These are phyloP conservation scores for Prinsepia uniflora DNA, from an alignment of 306 rosid species.

Conservation along the genomic window DNA sequence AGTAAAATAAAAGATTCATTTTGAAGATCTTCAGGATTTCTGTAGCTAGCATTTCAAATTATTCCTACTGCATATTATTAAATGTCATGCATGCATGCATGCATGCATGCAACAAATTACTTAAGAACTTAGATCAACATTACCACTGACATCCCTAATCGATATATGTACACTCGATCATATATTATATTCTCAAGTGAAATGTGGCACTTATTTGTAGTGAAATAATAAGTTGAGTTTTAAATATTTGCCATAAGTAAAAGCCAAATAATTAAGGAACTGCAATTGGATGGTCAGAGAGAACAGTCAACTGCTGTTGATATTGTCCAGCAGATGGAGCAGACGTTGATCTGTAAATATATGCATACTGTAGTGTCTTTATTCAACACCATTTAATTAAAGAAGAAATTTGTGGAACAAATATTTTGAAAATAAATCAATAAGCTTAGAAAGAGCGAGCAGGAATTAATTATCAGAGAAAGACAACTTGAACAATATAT, in stretches of 20 bases:
- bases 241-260: background rate
- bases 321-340: background rate
- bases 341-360: background rate
- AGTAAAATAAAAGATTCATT: too few relatives aligned
- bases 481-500: background rate
- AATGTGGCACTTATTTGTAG: too few relatives aligned
- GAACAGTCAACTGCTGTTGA: conserved; percentile 4
- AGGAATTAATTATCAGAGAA: background rate
- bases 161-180: too few relatives aligned
- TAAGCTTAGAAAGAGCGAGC: background rate
- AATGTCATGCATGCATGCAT: background rate
- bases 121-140: too few relatives aligned
- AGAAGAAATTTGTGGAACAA: too few relatives aligned
- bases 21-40: too few relatives aligned
- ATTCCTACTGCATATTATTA: background rate
- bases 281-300: background rate
- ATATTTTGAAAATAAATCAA: background rate
- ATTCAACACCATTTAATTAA: background rate
- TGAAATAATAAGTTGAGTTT: too few relatives aligned
- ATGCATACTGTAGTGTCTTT: background rate
- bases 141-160: too few relatives aligned
- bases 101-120: background rate
- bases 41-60: too few relatives aligned
- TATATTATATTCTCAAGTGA: too few relatives aligned
- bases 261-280: background rate